Percentiles rank a stretch among this genome's conserved stretches.
Conservation (phyloP, 768 basidiomycete genomes). For the Tricholoma saponaceum region DNA sequence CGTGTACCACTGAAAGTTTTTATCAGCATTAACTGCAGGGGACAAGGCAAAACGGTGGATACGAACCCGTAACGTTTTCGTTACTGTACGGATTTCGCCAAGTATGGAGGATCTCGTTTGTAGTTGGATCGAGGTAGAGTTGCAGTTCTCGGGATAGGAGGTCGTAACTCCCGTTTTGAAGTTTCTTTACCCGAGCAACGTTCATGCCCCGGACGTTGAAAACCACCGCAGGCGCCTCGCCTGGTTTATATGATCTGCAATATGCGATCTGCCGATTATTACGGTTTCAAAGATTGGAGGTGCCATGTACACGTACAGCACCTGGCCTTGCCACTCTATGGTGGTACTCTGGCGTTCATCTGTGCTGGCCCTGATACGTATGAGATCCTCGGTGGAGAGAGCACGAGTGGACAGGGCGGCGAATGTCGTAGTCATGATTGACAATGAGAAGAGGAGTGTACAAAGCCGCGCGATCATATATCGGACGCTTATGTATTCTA, state of each 20-base stretch:
- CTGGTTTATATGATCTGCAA: constrained; percentile 14
- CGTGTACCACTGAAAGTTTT: constrained; percentile 11
- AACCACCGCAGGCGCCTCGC: constrained; percentile 10
- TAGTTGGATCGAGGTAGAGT: constrained; percentile 15
- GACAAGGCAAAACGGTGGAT: background rate
- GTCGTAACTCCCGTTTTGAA: constrained; percentile 13
- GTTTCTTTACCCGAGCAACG: constrained; percentile 12
- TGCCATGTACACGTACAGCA: constrained; percentile 11
- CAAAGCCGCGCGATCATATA: no score
- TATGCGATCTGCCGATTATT: background rate
- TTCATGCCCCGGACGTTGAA: constrained; percentile 21
- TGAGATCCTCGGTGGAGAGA: constrained; percentile 10
- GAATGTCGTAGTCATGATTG: background rate
- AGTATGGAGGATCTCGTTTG: constrained; percentile 13
- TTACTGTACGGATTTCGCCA: constrained; percentile 16
- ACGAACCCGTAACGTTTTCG: constrained; percentile 13
- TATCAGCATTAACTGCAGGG: background rate
- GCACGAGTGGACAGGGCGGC: constrained; percentile 1
- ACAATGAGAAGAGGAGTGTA: background rate
- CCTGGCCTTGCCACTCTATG: constrained; percentile 17
- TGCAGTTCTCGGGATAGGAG: constrained; percentile 13
- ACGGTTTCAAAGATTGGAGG: background rate
- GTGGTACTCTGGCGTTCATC: constrained; percentile 13
- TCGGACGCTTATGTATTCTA: background rate
- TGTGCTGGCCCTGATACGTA: constrained; percentile 14